Evolutionary conservation across 768 basidiomycete genomes (phyloP), one percentile per base, ranked within the genome.

Genomic region (Lactarius trivialis): DNA sequence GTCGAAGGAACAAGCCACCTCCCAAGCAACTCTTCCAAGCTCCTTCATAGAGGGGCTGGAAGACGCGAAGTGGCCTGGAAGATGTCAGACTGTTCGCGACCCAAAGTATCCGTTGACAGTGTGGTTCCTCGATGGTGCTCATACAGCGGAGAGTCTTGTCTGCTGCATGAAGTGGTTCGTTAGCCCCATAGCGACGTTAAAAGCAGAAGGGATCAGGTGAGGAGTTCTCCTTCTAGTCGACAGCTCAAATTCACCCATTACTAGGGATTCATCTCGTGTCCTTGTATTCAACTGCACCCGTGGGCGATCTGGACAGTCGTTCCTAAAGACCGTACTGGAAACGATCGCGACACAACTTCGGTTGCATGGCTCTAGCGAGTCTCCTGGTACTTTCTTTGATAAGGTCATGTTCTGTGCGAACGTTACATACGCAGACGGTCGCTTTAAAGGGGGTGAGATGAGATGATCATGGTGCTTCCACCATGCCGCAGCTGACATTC

Each of bases 41-140:
- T 65, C 77, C 2, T 86, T 91, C 63, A 69, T 85, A 36, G 68
- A 75, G 21, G 94, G 88, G 3, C 76, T 98, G 24, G 74, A 82
- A 68, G 74, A 78, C 21, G 81, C 93, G 4, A 82, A 77, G 63
- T 99, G 97, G 96, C 95, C 97, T 11, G 97, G 96, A 14, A 84
- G 97, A 50, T 99, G 97, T 71, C 97, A 99, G 74, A 82, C 81
- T 9, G 83, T 96, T 14, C 53, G 60, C 11, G 93, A 95, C 69
- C 85, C 85, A 1, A 70, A 66, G 17, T 71, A 81, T 41, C 55
- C 73, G 1, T 69, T 73, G 17, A 78, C 82, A 7, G 88, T 82
- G 3, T 98, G 97, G 97, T 92, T 86, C 73, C 76, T 99, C 14
- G 97, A 98, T 71, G 97, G 97, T 0, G 95, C 97, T 12, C 97